These are phyloP conservation scores for Mycotypha africana DNA, from an alignment of 371 early-diverging fungal species.

Conservation along the genomic window DNA sequence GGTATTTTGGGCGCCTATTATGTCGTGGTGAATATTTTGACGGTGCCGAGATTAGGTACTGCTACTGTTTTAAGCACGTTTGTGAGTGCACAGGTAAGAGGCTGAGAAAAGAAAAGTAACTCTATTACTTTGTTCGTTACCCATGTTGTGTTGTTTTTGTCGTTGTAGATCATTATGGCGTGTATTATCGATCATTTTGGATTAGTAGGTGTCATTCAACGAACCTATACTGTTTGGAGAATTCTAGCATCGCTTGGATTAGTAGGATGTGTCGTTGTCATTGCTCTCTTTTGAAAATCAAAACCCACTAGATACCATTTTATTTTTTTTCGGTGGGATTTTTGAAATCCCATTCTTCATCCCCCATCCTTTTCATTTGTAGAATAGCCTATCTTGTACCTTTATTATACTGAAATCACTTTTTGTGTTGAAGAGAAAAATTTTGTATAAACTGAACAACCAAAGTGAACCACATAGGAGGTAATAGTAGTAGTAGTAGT, in stretches of 20 bases:
- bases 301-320: no score
- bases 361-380: no score
- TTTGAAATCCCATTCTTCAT: no score
- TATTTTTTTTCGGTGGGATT: no score
- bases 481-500: no score
- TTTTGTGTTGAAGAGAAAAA: no score
- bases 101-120: background rate
- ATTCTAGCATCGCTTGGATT: constrained; percentile 42
- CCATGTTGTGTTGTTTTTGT: background rate
- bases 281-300: constrained; percentile 14
- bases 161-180: constrained; percentile 24
- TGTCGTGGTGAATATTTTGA: constrained; percentile 39
- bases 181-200: constrained; percentile 43
- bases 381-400: no score
- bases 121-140: no score
- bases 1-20: constrained; percentile 40
- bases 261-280: constrained; percentile 37
- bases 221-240: constrained; percentile 41
- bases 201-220: constrained; percentile 27
- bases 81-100: constrained; percentile 34
- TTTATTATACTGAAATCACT: no score
- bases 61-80: constrained; percentile 39
- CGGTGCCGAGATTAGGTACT: constrained; percentile 39
- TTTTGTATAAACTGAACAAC: no score
- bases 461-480: no score